These are phyloP conservation scores for Verticillium tricorpus DNA, from an alignment of 2,329 filamentous ascomycete species.

Conservation along the genomic window DNA sequence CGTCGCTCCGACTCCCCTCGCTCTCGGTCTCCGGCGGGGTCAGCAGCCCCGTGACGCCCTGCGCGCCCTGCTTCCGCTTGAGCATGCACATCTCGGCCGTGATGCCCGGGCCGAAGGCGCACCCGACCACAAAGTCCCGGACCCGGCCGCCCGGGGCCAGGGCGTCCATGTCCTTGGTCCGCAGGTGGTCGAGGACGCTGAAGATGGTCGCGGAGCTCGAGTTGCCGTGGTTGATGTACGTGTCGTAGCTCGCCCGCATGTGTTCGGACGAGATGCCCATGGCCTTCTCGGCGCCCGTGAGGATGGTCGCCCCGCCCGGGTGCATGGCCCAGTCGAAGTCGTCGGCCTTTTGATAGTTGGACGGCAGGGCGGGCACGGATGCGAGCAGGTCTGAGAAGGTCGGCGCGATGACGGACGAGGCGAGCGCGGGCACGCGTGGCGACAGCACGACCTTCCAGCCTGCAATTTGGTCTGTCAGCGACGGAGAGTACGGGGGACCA, in stretches of 20 bases:
- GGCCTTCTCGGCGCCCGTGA: slow-evolving; percentile 56
- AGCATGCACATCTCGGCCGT: slow-evolving; percentile 65
- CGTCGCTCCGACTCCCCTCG: slow-evolving; percentile 38
- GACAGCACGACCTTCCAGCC: slow-evolving; percentile 66
- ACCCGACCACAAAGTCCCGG: slow-evolving; percentile 58
- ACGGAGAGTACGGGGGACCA: background rate
- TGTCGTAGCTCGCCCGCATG: slow-evolving; percentile 65
- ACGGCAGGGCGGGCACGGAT: slow-evolving; percentile 39
- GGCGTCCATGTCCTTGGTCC: slow-evolving; percentile 56
- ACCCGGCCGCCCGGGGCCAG: slow-evolving; percentile 43
- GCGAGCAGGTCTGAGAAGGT: slow-evolving; percentile 52
- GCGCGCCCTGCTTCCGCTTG: slow-evolving; percentile 37
- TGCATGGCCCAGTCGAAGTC: slow-evolving; percentile 74
- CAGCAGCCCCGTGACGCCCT: slow-evolving; percentile 32
- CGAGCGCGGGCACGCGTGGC: slow-evolving; percentile 54
- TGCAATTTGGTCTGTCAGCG: slow-evolving; percentile 16
- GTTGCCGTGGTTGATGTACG: slow-evolving; percentile 66
- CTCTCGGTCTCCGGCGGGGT: slow-evolving; percentile 53
- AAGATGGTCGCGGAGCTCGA: slow-evolving; percentile 66
- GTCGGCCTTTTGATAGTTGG: slow-evolving; percentile 36
- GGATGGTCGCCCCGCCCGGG: slow-evolving; percentile 63
- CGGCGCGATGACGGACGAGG: slow-evolving; percentile 44
- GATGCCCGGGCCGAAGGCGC: slow-evolving; percentile 68
- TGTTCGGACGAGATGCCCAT: slow-evolving; percentile 58
- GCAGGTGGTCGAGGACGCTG: slow-evolving; percentile 59